Base-by-base conservation (phyloP, 2,329 filamentous ascomycete genomes). In the Tympanopsis confertula region DNA sequence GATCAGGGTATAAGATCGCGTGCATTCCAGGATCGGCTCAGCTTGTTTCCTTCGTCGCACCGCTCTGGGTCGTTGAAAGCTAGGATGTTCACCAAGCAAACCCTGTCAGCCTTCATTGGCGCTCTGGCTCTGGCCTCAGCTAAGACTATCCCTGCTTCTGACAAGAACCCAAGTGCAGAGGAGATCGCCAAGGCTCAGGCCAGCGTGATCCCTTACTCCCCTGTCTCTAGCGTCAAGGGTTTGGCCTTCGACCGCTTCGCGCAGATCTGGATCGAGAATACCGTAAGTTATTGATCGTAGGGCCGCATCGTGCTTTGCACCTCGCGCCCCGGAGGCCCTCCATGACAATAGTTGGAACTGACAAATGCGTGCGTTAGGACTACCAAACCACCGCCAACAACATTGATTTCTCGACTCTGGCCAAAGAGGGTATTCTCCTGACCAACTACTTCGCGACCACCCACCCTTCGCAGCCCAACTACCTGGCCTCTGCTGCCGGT, bases 401-500 rank as follows among this genome's bases (percentile, higher is more conserved):
- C 61, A 59, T 72, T 35, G 76, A 74, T 52, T 59, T 79, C 15
- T 53, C 59, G 29, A 75, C 61, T 60, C 61, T 82, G 17, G 74
- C 75, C 10, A 57, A 62, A 42, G 66, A 73, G 55, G 81, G 80
- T 37, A 73, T 86, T 44, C 70, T 66, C 4, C 62, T 86, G 20
- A 64, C 61, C 35, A 70, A 73, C 48, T 68, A 70, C 57, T 72
- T 66, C 42, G 80, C 67, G 15, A 60, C 82, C 28, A 85, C 81
- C 2, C 82, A 87, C 49, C 81, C 82, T 1, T 81, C 74, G 1
- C 70, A 86, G 63, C 82, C 82, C 15, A 88, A 88, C 63, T 88
- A 88, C 54, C 69, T 78, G 41, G 75, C 82, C 3, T 55, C 73
- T 1, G 69, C 80, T 35, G 73, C 71, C 20, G 83, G 82, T 38